These are phyloP conservation scores for Sporothrix globosa DNA, from an alignment of 2,329 filamentous ascomycete genomes.

Conservation along the genomic window DNA sequence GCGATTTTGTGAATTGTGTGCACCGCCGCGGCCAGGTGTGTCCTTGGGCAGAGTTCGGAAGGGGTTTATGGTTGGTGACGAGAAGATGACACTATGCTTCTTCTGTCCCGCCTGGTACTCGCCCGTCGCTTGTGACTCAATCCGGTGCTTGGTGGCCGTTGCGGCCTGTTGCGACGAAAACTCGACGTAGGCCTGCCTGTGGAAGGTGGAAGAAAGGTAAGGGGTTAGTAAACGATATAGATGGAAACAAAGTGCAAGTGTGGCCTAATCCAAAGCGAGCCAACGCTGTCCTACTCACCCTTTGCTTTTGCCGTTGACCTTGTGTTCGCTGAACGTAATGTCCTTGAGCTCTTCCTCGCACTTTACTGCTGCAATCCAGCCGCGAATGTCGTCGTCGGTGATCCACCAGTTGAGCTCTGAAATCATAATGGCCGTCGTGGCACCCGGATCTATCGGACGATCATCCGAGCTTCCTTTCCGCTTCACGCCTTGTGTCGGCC, in stretches of 20 bases:
- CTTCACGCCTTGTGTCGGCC: slow-evolving; percentile 60
- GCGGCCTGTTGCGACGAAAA: slow-evolving; percentile 82
- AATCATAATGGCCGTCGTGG: slow-evolving; percentile 75
- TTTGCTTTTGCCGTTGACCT: slow-evolving; percentile 98
- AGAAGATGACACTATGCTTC: slow-evolving; percentile 74
- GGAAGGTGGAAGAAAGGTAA: neutral
- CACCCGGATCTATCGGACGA: slow-evolving; percentile 60
- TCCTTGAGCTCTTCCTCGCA: slow-evolving; percentile 87
- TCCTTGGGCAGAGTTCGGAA: slow-evolving; percentile 93
- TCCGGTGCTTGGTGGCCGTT: slow-evolving; percentile 78
- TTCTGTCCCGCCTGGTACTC: slow-evolving; percentile 63
- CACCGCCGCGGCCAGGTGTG: slow-evolving; percentile 68
- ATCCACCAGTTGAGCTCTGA: slow-evolving; percentile 97
- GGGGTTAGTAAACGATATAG: slow-evolving; percentile 18
- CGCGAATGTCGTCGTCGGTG: slow-evolving; percentile 90
- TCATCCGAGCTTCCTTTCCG: slow-evolving; percentile 64
- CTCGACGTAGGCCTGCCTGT: slow-evolving; percentile 78
- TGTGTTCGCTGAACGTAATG: slow-evolving; percentile 96
- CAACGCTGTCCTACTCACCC: slow-evolving; percentile 65
- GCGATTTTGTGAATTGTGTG: slow-evolving; percentile 65
- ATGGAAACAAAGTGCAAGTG: neutral
- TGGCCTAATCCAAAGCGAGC: neutral
- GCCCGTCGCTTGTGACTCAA: slow-evolving; percentile 65
- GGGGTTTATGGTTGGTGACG: slow-evolving; percentile 76
- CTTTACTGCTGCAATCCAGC: slow-evolving; percentile 77